These are phyloP conservation scores for Vaccinium myrtillus DNA, from an alignment of 148 eudicot genomes.

Conservation along the genomic window DNA sequence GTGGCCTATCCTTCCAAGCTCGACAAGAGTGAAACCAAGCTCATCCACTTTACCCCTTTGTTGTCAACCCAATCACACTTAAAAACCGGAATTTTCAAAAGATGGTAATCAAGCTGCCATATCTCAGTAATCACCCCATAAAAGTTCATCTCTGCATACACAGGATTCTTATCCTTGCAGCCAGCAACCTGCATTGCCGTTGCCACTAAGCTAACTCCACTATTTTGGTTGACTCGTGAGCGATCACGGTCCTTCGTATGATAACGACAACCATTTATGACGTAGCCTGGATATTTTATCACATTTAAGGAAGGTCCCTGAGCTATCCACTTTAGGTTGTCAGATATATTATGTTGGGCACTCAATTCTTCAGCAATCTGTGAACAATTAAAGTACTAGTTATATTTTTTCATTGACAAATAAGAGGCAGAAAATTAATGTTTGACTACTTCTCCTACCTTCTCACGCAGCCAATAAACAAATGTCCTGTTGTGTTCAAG, in stretches of 20 bases:
- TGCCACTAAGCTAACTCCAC: neutral
- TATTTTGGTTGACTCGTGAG: neutral
- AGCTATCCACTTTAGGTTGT: neutral
- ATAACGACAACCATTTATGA: neutral
- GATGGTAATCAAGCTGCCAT: no score
- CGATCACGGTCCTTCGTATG: neutral
- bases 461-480: neutral
- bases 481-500: neutral
- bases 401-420: neutral
- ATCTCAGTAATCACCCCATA: no score
- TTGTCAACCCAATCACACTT: no score
- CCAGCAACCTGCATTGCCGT: neutral
- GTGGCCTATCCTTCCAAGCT: neutral
- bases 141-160: no score
- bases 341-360: neutral
- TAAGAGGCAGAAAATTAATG: neutral
- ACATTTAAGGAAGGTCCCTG: neutral
- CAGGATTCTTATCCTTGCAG: no score
- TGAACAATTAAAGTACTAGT: neutral
- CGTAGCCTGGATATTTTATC: neutral
- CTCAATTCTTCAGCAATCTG: neutral
- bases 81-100: no score
- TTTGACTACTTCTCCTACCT: neutral
- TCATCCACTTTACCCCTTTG: no score
- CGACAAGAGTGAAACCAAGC: no score